A percentile compares a stretch with the other conserved stretches of the same genome.
phyloP scores from a whole-genome alignment of 805 yeast genomes.

The Candida insectalens region DNA sequence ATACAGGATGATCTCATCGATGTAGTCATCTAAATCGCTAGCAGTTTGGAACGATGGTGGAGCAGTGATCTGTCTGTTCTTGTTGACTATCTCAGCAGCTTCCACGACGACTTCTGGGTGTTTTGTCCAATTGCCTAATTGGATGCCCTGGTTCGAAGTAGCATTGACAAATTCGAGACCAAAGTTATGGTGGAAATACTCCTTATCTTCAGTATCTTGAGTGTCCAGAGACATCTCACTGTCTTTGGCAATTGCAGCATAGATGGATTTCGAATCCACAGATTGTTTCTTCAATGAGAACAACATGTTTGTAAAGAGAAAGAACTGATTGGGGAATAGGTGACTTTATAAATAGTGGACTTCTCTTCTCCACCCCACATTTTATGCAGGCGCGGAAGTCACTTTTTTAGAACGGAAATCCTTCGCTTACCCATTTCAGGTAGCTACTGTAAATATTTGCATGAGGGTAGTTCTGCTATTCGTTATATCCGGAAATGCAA shows the following conservation, averaged over 20 bases:
- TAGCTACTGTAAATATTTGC: no score
- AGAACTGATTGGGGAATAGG: neutral
- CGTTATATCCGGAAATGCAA: no score
- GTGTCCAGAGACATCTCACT: conserved; percentile 17
- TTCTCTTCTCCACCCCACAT: no score
- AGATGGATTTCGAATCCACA: neutral
- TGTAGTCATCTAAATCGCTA: conserved; percentile 6
- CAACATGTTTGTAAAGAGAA: neutral
- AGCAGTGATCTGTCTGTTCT: conserved; percentile 4
- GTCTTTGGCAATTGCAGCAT: conserved; percentile 12
- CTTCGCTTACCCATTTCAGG: no score
- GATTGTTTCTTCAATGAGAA: neutral
- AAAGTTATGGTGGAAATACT: conserved; percentile 7
- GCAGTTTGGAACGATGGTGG: conserved; percentile 10
- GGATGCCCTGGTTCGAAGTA: conserved; percentile 21
- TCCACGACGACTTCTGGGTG: conserved; percentile 15
- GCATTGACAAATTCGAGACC: conserved; percentile 16
- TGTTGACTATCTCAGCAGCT: conserved; percentile 11
- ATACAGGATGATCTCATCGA: conserved; percentile 12
- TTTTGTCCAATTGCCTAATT: conserved; percentile 13
- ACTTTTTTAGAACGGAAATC: no score
- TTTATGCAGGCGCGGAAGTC: no score
- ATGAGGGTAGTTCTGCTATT: no score
- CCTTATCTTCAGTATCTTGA: conserved; percentile 13
- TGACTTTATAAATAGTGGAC: no score